Evolutionary conservation across 148 eudicot genomes (phyloP).

Genomic region (Agrostemma githago): DNA sequence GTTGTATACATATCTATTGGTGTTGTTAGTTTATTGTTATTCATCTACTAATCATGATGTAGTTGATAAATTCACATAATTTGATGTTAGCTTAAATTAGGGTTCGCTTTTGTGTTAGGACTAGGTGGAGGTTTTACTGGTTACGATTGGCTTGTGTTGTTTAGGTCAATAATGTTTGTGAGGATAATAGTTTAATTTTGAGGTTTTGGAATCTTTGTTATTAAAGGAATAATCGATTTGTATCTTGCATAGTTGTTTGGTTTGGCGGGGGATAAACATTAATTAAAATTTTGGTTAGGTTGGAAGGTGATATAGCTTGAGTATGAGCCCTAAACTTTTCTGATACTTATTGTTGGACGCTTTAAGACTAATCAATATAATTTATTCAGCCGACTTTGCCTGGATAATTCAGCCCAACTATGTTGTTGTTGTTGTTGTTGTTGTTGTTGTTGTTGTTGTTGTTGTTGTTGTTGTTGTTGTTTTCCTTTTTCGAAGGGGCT

Average conservation of each 20-base stretch:
- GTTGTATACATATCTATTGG: too few species aligned
- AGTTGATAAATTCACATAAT: too few species aligned
- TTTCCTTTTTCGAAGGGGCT: background rate
- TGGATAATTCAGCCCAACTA: background rate
- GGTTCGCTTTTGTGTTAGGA: background rate
- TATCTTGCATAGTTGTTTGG: background rate
- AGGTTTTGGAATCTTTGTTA: background rate
- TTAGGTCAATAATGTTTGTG: background rate
- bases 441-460: too few species aligned
- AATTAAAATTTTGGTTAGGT: background rate
- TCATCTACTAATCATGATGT: too few species aligned
- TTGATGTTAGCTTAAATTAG: too few species aligned
- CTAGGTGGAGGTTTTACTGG: background rate
- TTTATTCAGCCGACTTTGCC: background rate
- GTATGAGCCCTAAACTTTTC: background rate
- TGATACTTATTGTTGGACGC: background rate
- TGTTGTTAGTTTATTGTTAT: too few species aligned
- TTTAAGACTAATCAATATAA: background rate
- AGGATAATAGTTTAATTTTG: background rate
- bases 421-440: too few species aligned
- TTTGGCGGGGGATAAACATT: background rate
- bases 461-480: too few species aligned
- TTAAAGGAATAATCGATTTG: background rate
- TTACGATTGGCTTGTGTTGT: constrained; percentile 11
- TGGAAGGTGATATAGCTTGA: constrained; percentile 4